phyloP scores from a whole-genome alignment of 768 basidiomycete genomes.

The Xerocomus brunneocitrinus region DNA sequence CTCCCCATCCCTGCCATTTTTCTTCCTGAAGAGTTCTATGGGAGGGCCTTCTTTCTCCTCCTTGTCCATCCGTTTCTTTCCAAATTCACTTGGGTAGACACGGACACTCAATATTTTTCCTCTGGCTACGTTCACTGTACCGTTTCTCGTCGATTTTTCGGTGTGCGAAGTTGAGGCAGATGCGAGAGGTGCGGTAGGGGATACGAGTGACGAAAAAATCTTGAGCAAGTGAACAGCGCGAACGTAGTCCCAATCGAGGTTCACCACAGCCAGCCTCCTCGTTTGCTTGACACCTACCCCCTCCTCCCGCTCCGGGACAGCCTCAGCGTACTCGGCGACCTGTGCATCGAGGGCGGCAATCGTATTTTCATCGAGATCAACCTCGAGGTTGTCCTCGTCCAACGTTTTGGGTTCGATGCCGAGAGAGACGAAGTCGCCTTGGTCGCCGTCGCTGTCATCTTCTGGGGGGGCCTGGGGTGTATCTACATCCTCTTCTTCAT shows the following conservation, averaged over 20 bases:
- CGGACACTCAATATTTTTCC: slow-evolving; percentile 74
- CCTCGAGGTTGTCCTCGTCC: slow-evolving; percentile 41
- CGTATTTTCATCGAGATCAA: slow-evolving; percentile 78
- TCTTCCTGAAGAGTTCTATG: slow-evolving; percentile 69
- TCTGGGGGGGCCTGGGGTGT: slow-evolving; percentile 10
- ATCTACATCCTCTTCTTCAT: slow-evolving; percentile 52
- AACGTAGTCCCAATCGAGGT: slow-evolving; percentile 97
- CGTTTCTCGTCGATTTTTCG: slow-evolving; percentile 9
- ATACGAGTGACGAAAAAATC: slow-evolving; percentile 85
- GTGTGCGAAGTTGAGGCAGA: slow-evolving; percentile 23
- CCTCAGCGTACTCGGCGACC: slow-evolving; percentile 54
- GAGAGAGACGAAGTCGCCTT: slow-evolving; percentile 45
- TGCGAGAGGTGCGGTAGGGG: slow-evolving; percentile 46
- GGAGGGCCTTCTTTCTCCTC: slow-evolving; percentile 94
- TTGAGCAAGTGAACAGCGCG: slow-evolving; percentile 87
- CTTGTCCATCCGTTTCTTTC: slow-evolving; percentile 75
- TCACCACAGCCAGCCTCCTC: slow-evolving; percentile 80
- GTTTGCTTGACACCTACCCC: slow-evolving; percentile 45
- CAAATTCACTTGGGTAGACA: slow-evolving; percentile 93
- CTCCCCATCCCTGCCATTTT: slow-evolving; percentile 30
- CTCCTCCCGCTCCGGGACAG: slow-evolving; percentile 43
- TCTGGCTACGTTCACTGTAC: slow-evolving; percentile 34
- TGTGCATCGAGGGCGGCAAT: slow-evolving; percentile 72
- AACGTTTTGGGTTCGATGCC: slow-evolving; percentile 36
- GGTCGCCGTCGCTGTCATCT: slow-evolving; percentile 45